Evolutionary conservation across 805 yeast genomes (phyloP), one percentile per base, ranked within the genome.

Genomic region (Lipomyces yamanashiensis): DNA sequence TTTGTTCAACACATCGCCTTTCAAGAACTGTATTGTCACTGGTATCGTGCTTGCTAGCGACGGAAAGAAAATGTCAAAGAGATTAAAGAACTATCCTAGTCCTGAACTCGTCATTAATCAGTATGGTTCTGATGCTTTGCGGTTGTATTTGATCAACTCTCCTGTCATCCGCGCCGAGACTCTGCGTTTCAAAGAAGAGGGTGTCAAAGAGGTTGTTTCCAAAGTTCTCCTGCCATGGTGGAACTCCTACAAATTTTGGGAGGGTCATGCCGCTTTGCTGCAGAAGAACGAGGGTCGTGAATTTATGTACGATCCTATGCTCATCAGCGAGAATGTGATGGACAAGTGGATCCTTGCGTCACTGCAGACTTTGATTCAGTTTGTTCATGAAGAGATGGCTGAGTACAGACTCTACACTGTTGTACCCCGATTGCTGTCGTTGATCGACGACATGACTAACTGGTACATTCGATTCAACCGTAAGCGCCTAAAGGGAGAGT

Each of bases 381-480:
- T 82, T 74, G 90, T 95, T 72, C 97, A 93, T 77, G 77, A 79
- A 63, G 99, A 95, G 81, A 95, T 95, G 99, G 78, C 76, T 57
- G 89, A 84, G 68, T 95, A 95, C 82, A 85, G 96, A 78, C 82
- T 95, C 70, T 95, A 91, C 80, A 92, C 98, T 50, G 99, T 95
- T 71, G 98, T 95, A 70, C 98, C 99, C 72, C 89, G 88, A 74
- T 81, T 95, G 74, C 84, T 95, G 74, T 83, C 85, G 63, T 87
- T 95, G 77, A 89, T 95, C 76, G 99, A 95, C 74, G 90, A 90
- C 75, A 84, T 95, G 78, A 95, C 99, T 70, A 95, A 95, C 82
- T 95, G 98, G 98, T 95, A 95, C 82, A 95, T 95, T 76, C 88
- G 99, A 78, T 90, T 95, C 79, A 95, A 95, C 82, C 92, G 99